Percentiles rank a stretch among this genome's conserved stretches.
Conservation (phyloP, 2,329 filamentous ascomycete species). For the Fusarium setosum region DNA sequence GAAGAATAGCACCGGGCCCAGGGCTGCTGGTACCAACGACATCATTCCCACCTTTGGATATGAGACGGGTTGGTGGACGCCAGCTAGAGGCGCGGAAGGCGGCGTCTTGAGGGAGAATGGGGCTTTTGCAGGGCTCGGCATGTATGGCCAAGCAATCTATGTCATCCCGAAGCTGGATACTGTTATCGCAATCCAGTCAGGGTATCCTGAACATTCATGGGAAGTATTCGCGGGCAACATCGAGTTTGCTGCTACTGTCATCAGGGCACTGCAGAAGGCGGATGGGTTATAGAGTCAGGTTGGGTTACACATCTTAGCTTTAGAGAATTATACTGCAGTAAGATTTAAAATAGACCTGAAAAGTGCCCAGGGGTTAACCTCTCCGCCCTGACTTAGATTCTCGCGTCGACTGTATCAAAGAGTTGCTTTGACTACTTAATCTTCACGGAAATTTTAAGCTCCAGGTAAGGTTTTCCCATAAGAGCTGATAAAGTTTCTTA, state of each 20-base stretch:
- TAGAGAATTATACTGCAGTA: no score
- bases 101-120: constrained; percentile 20
- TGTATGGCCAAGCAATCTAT: constrained; percentile 32
- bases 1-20: constrained; percentile 15
- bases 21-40: constrained; percentile 18
- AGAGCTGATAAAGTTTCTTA: no score
- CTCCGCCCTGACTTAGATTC: no score
- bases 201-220: constrained; percentile 31
- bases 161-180: constrained; percentile 13
- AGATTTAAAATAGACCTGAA: no score
- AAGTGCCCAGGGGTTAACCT: no score
- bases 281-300: no score
- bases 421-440: no score
- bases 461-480: no score
- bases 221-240: constrained; percentile 23
- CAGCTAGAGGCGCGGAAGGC: constrained; percentile 4
- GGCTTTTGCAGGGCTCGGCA: constrained; percentile 19
- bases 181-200: constrained; percentile 27
- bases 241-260: constrained; percentile 19
- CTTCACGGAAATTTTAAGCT: no score
- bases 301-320: no score
- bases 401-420: no score
- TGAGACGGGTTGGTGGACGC: constrained; percentile 34
- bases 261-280: constrained; percentile 8
- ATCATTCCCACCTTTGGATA: constrained; percentile 26